phyloP scores from a whole-genome alignment of 768 basidiomycete genomes.

The Agrocybe chaxingu region DNA sequence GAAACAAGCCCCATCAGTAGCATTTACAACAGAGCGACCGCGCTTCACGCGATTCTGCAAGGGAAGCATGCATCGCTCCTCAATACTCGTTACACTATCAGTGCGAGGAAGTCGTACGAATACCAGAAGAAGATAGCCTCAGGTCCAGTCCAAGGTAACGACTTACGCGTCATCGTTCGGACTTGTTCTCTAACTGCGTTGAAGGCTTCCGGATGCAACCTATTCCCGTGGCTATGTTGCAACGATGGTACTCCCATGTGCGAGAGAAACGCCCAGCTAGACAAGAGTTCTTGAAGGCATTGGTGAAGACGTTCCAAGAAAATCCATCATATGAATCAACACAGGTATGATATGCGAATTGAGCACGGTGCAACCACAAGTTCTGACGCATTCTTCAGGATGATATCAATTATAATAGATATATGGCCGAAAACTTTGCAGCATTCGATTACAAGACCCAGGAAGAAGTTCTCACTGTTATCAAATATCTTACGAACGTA shows the following conservation, averaged over 20 bases:
- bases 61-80: constrained; percentile 87
- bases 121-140: constrained; percentile 67
- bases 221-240: constrained; percentile 70
- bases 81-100: constrained; percentile 80
- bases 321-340: constrained; percentile 50
- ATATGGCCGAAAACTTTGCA: constrained; percentile 93
- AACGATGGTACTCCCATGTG: constrained; percentile 88
- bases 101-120: constrained; percentile 76
- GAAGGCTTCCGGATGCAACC: constrained; percentile 67
- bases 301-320: constrained; percentile 84
- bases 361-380: too few species aligned
- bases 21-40: constrained; percentile 72
- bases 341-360: constrained; percentile 38
- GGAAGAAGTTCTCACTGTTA: constrained; percentile 86
- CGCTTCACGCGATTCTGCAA: constrained; percentile 79
- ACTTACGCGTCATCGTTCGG: not conserved
- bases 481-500: constrained; percentile 72
- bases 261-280: constrained; percentile 85
- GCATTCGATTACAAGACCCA: constrained; percentile 92
- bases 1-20: constrained; percentile 71
- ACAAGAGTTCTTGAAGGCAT: constrained; percentile 82
- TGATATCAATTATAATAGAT: constrained; percentile 83
- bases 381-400: constrained; percentile 39
- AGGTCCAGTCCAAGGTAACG: constrained; percentile 52
- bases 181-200: constrained; percentile 1